These are phyloP conservation scores for Tetrahymena malaccensis DNA, from an alignment of 73 alveolate genomes.

Conservation along the genomic window DNA sequence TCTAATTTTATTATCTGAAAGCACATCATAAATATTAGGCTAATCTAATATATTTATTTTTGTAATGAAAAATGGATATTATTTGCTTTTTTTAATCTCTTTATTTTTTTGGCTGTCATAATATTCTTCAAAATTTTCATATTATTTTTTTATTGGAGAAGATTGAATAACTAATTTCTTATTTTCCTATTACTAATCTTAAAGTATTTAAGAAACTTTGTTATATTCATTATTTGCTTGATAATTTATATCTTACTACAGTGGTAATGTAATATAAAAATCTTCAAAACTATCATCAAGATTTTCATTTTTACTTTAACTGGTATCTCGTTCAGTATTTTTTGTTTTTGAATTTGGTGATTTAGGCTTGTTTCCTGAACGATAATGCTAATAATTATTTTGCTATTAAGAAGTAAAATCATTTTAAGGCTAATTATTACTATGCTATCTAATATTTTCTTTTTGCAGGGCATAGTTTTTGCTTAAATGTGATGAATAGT, in stretches of 20 bases:
- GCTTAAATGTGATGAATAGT: neutral
- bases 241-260: neutral
- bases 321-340: neutral
- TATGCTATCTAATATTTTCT: neutral
- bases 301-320: neutral
- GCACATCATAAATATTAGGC: neutral
- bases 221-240: neutral
- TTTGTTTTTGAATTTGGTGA: neutral
- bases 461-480: neutral
- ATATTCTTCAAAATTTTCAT: neutral
- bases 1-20: neutral
- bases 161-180: neutral
- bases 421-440: no score
- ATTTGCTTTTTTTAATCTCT: neutral
- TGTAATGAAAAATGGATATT: neutral
- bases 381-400: neutral
- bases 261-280: neutral
- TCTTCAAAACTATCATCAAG: neutral
- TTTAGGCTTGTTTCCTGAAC: neutral
- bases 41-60: neutral
- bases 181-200: neutral
- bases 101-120: neutral
- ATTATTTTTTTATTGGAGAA: neutral
- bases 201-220: neutral
- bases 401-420: no score